Evolutionary conservation across 164 flowering plant species (phyloP), one percentile per base, ranked within the genome.

Genomic region (Liquidambar formosana): DNA sequence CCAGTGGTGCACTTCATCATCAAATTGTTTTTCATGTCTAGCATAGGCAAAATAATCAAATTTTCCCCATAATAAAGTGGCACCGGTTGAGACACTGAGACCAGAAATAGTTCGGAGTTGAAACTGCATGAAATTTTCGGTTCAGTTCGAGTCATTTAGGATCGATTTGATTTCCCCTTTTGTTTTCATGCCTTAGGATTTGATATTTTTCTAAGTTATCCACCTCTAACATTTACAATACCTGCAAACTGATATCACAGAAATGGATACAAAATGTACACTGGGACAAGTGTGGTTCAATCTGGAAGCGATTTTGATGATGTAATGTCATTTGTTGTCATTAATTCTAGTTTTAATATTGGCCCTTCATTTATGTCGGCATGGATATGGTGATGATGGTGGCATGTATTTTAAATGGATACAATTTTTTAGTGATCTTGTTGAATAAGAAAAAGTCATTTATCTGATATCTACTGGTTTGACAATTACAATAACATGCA

Each of bases 41-140:
- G 71, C 67, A 4, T 66, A 65, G 69, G 71, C 65, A 64, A 65
- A 23, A n/a, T 47, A 62, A 52, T 45, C 33, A 46, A 69, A 18
- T n/a, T 49, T 33, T 33, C 41, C 41, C 41, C 6, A 33, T 33
- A n/a, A n/a, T n/a, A 46, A 46, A 57, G 64, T 47, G 69, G 28
- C 49, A 66, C 66, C 59, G 53, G 22, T 51, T 65, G 72, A 67
- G 41, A 45, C 54, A 54, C 51, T 52, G 33, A 56, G 53, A 61
- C 62, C 26, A 53, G 57, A 66, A 47, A 59, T 66, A 51, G 70
- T 18, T 54, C 23, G 70, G 44, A 18, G 61, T 21, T 21, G 26
- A 63, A 38, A 62, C 53, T 44, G 61, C 28, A 13, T 18, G 59
- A 45, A 61, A 27, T n/a, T 26, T 72, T 43, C 15, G 33, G 49